These are phyloP conservation scores for Collariella sp. DNA, from an alignment of 495 filamentous ascomycete genomes.

Conservation along the genomic window DNA sequence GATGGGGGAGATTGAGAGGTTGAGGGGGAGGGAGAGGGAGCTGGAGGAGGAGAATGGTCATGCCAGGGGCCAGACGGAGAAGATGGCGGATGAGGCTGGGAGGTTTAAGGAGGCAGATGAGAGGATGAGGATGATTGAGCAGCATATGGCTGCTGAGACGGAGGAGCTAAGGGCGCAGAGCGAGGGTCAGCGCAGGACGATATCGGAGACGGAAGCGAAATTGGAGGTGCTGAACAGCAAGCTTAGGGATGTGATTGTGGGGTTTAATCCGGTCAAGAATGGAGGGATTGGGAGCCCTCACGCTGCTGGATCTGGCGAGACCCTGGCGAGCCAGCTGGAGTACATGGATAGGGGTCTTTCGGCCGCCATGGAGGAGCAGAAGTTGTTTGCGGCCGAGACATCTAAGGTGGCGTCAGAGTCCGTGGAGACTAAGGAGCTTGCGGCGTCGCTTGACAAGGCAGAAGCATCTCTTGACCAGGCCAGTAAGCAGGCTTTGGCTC, in stretches of 20 bases:
- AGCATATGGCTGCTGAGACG: slow-evolving; percentile 16
- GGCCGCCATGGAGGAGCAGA: slow-evolving; percentile 24
- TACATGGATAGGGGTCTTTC: slow-evolving; percentile 34
- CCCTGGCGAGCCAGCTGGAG: slow-evolving; percentile 33
- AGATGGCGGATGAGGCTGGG: not conserved
- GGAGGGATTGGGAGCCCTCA: slow-evolving; percentile 28
- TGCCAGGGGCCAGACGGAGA: slow-evolving; percentile 2
- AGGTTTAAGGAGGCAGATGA: slow-evolving; percentile 9
- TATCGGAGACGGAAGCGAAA: slow-evolving; percentile 56
- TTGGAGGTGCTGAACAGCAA: slow-evolving; percentile 65
- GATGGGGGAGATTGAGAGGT: slow-evolving; percentile 24
- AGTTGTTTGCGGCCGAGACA: slow-evolving; percentile 3
- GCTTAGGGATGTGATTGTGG: slow-evolving; percentile 57
- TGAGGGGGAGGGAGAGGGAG: slow-evolving; percentile 7
- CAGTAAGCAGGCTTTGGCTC: slow-evolving; percentile 23
- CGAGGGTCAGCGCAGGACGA: slow-evolving; percentile 28
- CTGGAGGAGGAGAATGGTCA: slow-evolving; percentile 6
- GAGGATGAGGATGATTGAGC: slow-evolving; percentile 18
- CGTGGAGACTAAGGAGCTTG: too few species aligned
- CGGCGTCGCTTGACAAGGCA: slow-evolving; percentile 11
- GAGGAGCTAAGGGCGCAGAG: slow-evolving; percentile 24
- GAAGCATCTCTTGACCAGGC: slow-evolving; percentile 17
- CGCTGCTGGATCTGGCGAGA: slow-evolving; percentile 35
- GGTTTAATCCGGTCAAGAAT: slow-evolving; percentile 45
- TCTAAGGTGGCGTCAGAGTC: too few species aligned